Evolutionary conservation across 495 filamentous ascomycete genomes (phyloP).

Genomic region (Durotheca rogersii): DNA sequence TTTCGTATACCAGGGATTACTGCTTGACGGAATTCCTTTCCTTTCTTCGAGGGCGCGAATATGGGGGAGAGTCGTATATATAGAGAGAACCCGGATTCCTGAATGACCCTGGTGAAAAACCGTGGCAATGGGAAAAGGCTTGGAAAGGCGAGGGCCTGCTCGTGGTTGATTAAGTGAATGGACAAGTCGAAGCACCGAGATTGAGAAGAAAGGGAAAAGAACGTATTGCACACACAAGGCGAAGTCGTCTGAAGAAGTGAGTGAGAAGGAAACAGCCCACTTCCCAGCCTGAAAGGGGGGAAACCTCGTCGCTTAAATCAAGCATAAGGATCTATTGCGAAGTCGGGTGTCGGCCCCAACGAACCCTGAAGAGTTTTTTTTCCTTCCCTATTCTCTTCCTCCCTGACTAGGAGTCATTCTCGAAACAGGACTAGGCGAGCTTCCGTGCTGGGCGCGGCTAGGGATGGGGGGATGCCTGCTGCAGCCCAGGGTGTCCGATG

Average conservation of each 20-base stretch:
- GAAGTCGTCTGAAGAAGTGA: constrained; percentile 38
- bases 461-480: constrained; percentile 9
- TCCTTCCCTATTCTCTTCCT: too few species aligned
- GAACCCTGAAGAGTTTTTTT: constrained; percentile 19
- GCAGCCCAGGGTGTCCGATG: constrained; percentile 16
- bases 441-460: constrained; percentile 36
- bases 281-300: constrained; percentile 29
- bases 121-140: constrained; percentile 35
- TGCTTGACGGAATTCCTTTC: constrained; percentile 15
- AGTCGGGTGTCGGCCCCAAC: constrained; percentile 23
- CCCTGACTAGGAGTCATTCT: constrained; percentile 42
- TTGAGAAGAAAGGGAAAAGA: constrained; percentile 40
- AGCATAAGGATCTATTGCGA: constrained; percentile 49
- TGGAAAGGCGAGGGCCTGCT: constrained; percentile 57
- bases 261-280: constrained; percentile 43
- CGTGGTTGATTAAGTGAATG: constrained; percentile 48
- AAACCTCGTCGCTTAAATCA: constrained; percentile 49
- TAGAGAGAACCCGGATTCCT: constrained; percentile 15
- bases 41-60: constrained; percentile 10
- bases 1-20: constrained; percentile 21
- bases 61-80: constrained; percentile 22
- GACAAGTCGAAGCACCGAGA: constrained; percentile 30
- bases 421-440: constrained; percentile 49
- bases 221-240: constrained; percentile 35
- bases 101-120: constrained; percentile 30